Conservation (phyloP, 164 flowering plant species). For the Dillenia suffruticosa region DNA sequence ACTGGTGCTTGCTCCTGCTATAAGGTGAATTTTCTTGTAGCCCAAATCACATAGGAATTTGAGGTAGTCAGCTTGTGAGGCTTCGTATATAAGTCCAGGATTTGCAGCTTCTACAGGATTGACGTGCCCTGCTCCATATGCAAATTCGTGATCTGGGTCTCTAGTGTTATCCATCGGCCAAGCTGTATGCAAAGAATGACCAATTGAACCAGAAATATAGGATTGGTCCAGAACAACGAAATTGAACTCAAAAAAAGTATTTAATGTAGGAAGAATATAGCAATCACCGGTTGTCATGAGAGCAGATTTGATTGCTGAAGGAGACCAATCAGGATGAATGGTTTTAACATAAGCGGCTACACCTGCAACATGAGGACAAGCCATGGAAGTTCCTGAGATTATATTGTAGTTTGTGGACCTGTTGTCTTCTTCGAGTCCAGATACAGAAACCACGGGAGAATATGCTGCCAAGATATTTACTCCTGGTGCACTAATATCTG, state of each 20-base stretch:
- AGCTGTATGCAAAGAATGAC: too few relatives aligned
- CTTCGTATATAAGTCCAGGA: constrained; percentile 36
- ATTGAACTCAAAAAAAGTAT: too few relatives aligned
- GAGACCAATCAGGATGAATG: constrained; percentile 43
- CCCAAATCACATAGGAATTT: constrained; percentile 19
- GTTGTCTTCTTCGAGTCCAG: neutral
- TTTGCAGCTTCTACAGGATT: constrained; percentile 25
- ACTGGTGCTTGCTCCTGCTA: constrained; percentile 9
- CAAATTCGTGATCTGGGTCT: too few relatives aligned
- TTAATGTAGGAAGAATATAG: too few relatives aligned
- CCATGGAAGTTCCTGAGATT: constrained; percentile 34
- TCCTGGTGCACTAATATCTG: too few relatives aligned
- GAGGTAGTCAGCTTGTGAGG: constrained; percentile 18
- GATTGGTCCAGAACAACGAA: too few relatives aligned
- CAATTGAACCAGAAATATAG: too few relatives aligned
- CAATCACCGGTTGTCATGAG: constrained; percentile 41
- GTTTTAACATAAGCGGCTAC: constrained; percentile 42
- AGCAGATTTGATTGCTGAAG: constrained; percentile 46
- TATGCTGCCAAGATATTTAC: too few relatives aligned
- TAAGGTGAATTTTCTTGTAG: constrained; percentile 1
- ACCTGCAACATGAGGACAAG: constrained; percentile 36
- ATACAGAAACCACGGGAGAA: neutral
- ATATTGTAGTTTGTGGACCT: constrained; percentile 11
- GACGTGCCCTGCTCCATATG: constrained; percentile 18
- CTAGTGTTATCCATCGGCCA: too few relatives aligned